A percentile compares a stretch with the other conserved stretches of the same genome.
These are phyloP conservation scores for Smittium culicis DNA, from an alignment of 371 early-diverging fungal species.

Conservation along the genomic window DNA sequence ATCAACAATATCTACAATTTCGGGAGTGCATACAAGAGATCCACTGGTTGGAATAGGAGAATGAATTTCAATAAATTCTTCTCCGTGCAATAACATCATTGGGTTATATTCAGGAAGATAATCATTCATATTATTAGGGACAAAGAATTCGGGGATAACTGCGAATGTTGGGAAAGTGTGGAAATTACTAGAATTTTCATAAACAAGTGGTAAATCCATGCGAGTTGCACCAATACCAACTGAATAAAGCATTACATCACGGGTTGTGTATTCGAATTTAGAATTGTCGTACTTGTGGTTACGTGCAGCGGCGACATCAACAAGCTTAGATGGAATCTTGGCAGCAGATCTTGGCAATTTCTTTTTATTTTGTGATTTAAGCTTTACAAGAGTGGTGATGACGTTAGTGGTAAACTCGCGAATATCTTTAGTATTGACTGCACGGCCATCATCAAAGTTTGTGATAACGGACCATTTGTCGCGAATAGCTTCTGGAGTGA, in stretches of 20 bases:
- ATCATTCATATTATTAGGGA: slow-evolving; percentile 53
- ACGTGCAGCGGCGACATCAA: slow-evolving; percentile 54
- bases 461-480: slow-evolving; percentile 31
- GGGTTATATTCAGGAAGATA: slow-evolving; percentile 83
- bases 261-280: slow-evolving; percentile 56
- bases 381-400: background rate
- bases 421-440: slow-evolving; percentile 17
- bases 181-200: slow-evolving; percentile 74
- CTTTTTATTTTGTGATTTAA: too few relatives aligned
- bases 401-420: background rate
- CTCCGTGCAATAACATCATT: slow-evolving; percentile 96
- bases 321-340: background rate
- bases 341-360: background rate
- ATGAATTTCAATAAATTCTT: slow-evolving; percentile 81
- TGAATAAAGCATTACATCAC: slow-evolving; percentile 87
- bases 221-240: slow-evolving; percentile 85
- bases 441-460: slow-evolving; percentile 87
- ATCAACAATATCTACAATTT: slow-evolving; percentile 82
- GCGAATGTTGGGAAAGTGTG: slow-evolving; percentile 77
- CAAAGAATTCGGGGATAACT: slow-evolving; percentile 68
- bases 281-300: slow-evolving; percentile 35
- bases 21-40: slow-evolving; percentile 54
- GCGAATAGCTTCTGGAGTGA: slow-evolving; percentile 48
- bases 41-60: slow-evolving; percentile 72
- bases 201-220: slow-evolving; percentile 69